Evolutionary conservation across 1,139 yeast genomes (phyloP).

Genomic region (Yamadazyma spencermartinsiae): DNA sequence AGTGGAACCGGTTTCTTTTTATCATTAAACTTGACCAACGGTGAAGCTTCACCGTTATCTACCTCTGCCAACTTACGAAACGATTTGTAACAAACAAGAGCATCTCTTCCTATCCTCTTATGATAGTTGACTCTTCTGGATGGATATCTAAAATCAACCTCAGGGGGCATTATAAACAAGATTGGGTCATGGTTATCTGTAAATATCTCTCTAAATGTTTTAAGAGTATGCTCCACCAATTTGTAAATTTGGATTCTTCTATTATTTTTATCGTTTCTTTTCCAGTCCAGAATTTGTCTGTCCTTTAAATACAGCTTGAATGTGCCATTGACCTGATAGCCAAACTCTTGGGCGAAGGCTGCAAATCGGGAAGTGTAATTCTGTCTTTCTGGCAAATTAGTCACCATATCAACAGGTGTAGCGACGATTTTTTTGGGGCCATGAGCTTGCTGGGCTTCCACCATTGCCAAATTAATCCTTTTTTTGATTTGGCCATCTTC

Average conservation of each 20-base stretch:
- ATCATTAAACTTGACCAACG: background rate
- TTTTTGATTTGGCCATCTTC: conserved; percentile 2
- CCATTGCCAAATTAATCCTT: conserved; percentile 4
- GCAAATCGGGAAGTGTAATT: background rate
- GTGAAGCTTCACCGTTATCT: background rate
- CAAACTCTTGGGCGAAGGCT: background rate
- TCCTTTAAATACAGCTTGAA: conserved; percentile 2
- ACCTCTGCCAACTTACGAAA: background rate
- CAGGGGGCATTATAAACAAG: conserved; percentile 20
- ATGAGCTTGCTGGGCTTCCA: background rate
- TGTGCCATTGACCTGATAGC: background rate
- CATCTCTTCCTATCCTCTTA: background rate
- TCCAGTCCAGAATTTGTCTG: background rate
- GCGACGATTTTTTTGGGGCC: conserved; percentile 8
- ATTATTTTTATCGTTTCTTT: background rate
- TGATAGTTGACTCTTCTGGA: conserved; percentile 2
- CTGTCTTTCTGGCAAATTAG: conserved; percentile 3
- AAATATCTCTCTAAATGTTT: conserved; percentile 8
- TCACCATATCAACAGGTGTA: conserved; percentile 1
- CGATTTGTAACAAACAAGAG: conserved; percentile 2
- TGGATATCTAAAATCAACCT: conserved; percentile 6
- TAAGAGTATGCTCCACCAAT: conserved; percentile 5
- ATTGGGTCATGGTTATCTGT: conserved; percentile 13
- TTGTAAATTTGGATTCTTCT: background rate
- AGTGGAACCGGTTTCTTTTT: background rate